Evolutionary conservation across 192 early-diverging fungal genomes (phyloP), one percentile per base, ranked within the genome.

Genomic region (Coemansia sp.): DNA sequence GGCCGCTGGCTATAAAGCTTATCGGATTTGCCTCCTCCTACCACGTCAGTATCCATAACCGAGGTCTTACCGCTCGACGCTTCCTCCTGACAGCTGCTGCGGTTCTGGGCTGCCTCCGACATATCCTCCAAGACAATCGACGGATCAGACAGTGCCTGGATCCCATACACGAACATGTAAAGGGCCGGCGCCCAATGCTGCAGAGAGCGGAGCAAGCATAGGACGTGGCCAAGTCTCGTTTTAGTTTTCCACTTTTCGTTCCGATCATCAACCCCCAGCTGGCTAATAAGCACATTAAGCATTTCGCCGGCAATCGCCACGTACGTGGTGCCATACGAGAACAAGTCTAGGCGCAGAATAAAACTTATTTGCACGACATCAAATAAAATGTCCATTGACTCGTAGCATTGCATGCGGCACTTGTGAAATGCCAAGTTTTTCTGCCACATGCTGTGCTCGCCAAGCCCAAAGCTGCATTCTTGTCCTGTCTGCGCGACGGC

Each of bases 121-220:
- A 26, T 51, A 5, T 44, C 59, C 6, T 69, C 66, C 5, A 76
- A 48, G 28, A 69, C 58, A 37, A 76, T 40, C 9, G 39, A 44
- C 7, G 73, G 67, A 43, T 76, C 73, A 0, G 62, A 66, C 30
- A 76, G 47, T 32, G 63, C 62, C 60, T 70, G 67, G 26, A 76
- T 69, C 0, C 66, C 73, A 39, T 64, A 64, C 3, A 62, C 73
- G 62, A 76, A 76, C 47, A 76, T 40, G 31, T 76, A 69, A 10
- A 76, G 31, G 3, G 73, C 73, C 14, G 73, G 73, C 14, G 67
- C 66, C 73, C 73, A 76, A 40, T 76, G 67, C 48, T 69, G 66
- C 56, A 76, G 51, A 28, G 67, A 66, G 11, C 73, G 53, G 32
- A 76, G 26, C 49, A 76, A 34, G 16, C 59, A 62, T 28, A 76